These are phyloP conservation scores for Hippophae gyantsensis DNA, from an alignment of 306 rosid species.

Conservation along the genomic window DNA sequence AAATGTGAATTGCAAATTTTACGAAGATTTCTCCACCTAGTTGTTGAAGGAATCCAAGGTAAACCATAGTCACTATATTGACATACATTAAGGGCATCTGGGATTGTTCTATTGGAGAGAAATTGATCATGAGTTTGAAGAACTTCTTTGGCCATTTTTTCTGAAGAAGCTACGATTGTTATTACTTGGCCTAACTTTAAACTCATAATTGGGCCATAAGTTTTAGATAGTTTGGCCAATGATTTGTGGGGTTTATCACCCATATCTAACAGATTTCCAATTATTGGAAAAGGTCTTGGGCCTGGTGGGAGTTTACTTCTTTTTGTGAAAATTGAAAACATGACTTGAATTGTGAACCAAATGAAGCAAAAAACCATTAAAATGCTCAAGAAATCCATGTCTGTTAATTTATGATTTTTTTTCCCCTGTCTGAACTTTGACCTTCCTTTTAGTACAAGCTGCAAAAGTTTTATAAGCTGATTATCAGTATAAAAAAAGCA, in stretches of 20 bases:
- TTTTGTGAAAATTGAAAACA: neutral
- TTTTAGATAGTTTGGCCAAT: slow-evolving; percentile 21
- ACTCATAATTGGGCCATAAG: slow-evolving; percentile 29
- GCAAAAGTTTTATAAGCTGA: no score
- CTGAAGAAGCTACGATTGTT: slow-evolving; percentile 25
- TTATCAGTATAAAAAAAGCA: no score
- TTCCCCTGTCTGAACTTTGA: no score
- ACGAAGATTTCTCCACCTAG: slow-evolving; percentile 26
- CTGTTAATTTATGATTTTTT: no score
- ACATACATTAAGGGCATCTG: slow-evolving; percentile 4
- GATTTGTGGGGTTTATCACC: slow-evolving; percentile 33
- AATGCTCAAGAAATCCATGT: neutral
- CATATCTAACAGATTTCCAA: slow-evolving; percentile 37
- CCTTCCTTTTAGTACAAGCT: no score
- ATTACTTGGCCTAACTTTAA: slow-evolving; percentile 28
- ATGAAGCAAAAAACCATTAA: neutral
- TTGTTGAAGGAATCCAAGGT: slow-evolving; percentile 24
- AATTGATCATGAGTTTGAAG: slow-evolving; percentile 22
- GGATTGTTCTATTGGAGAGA: slow-evolving; percentile 25
- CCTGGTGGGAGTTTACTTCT: slow-evolving; percentile 34
- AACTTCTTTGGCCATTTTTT: slow-evolving; percentile 17
- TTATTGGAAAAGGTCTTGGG: slow-evolving; percentile 32
- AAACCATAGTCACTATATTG: slow-evolving; percentile 14
- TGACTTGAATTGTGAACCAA: neutral
- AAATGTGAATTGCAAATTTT: slow-evolving; percentile 18